Base-by-base conservation (phyloP, 306 rosid species). In the Geum urbanum region DNA sequence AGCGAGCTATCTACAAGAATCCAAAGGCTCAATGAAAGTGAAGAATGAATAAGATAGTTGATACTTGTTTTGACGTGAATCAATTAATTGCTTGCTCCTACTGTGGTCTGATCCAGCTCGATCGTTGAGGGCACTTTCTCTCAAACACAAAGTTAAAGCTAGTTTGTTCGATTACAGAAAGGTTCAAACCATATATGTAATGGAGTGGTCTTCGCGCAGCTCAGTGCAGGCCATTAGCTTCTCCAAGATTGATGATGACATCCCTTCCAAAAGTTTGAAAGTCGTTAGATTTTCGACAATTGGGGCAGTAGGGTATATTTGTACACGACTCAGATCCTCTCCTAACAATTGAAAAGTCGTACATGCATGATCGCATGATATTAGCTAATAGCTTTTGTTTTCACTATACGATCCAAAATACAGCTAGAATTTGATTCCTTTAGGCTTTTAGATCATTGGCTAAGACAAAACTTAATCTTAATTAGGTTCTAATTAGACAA, bases 11-110 rank as follows among this genome's bases (percentile, higher is more conserved):
- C 19, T 53, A 65, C 4, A 20, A 11, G 19, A 70, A 70, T 41
- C 65, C 61, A 15, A 70, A 56, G 74, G 74, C 54, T 43, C 45
- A 56, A 32, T n/a, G 70, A 56, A 55, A 71, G 16, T 41, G 11
- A n/a, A 27, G 2, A 27, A 27, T 27, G 37, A 12, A 32, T n/a
- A 22, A 56, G n/a, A n/a, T n/a, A n/a, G n/a, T n/a, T n/a, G n/a
- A n/a, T n/a, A n/a, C n/a, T n/a, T n/a, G 78, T 46, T 71, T 77
- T 73, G 19, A 39, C 46, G 60, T 46, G 74, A 77, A 77, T 46
- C 46, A n/a, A n/a, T n/a, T n/a, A 22, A 40, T 43, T 43, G 46
- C 32, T 27, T 1, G 32, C 39, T 22, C 54, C 50, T 71, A 44
- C 74, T 66, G 46, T 11, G 58, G 12, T 9, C 50, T 6, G 37